A percentile compares a stretch with the other conserved stretches of the same genome.
Evolutionary conservation across 257 asterid species (phyloP).

Genomic region (Oldenlandia corymbosa): DNA sequence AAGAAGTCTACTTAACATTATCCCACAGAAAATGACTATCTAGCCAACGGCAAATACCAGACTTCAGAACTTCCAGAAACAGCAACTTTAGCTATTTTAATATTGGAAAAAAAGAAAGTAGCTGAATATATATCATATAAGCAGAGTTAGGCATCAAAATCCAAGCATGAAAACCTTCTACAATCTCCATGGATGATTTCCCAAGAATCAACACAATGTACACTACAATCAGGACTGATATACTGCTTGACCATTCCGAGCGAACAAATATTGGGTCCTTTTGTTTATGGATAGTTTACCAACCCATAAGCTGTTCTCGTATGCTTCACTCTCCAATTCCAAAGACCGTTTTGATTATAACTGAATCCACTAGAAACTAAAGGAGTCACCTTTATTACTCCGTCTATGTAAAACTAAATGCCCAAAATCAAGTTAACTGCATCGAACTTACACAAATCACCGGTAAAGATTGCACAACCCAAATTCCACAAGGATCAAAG

Average conservation of each 20-base stretch:
- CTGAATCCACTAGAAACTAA: no score
- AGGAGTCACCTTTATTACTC: background rate
- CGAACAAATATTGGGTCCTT: background rate
- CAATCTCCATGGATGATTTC: background rate
- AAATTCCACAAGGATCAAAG: background rate
- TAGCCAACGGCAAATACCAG: background rate
- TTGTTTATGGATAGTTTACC: background rate
- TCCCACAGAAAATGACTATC: background rate
- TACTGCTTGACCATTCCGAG: background rate
- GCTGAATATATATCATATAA: background rate
- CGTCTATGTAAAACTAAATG: background rate
- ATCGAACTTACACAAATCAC: no score
- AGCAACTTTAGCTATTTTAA: background rate
- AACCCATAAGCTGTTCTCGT: background rate
- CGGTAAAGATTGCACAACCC: background rate
- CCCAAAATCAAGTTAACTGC: background rate
- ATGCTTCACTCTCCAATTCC: background rate
- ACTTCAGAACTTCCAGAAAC: background rate
- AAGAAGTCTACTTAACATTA: slow-evolving; percentile 4
- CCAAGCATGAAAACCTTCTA: background rate
- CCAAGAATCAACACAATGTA: background rate
- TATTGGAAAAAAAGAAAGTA: no score
- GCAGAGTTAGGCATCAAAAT: background rate
- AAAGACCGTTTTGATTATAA: no score
- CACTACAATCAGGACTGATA: background rate